Conservation (phyloP, 163 green algal genomes). For the Chloromonas sp. region DNA sequence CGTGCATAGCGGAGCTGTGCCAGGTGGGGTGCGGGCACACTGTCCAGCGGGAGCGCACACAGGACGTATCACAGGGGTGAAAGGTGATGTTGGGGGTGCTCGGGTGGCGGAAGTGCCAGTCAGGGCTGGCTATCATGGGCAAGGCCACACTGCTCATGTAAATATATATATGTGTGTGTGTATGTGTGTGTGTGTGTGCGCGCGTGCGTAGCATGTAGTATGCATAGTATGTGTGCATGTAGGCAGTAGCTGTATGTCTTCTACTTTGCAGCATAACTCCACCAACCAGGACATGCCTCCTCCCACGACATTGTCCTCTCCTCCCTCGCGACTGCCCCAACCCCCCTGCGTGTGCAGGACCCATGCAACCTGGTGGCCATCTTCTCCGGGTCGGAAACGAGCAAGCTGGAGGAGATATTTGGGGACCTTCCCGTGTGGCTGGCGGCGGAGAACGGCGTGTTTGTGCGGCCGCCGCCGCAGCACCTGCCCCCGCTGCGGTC, state of each 20-base stretch:
- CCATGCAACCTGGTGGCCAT: conserved; percentile 77
- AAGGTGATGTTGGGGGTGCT: too few relatives aligned
- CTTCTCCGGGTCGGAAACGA: conserved; percentile 75
- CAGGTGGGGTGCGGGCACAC: conserved; percentile 8
- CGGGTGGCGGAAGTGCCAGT: too few relatives aligned
- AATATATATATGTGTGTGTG: too few relatives aligned
- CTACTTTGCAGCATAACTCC: too few relatives aligned
- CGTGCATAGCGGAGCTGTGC: conserved; percentile 40
- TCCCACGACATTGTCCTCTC: too few relatives aligned
- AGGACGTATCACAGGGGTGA: neutral
- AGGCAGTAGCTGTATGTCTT: too few relatives aligned
- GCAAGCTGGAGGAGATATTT: conserved; percentile 78
- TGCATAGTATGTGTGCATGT: neutral
- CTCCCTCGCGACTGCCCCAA: too few relatives aligned
- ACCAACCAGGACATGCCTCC: too few relatives aligned
- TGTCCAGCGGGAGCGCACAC: neutral
- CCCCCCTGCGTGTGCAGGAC: conserved; percentile 39
- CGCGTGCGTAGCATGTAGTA: neutral
- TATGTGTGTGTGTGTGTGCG: too few relatives aligned
- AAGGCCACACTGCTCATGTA: too few relatives aligned
- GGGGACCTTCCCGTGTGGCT: conserved; percentile 84
- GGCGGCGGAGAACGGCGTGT: conserved; percentile 92
- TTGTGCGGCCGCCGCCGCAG: conserved; percentile 36
- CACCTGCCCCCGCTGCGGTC: neutral
- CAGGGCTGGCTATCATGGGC: too few relatives aligned